Evolutionary conservation across 441 rosid genomes (phyloP), one percentile per base, ranked within the genome.

Genomic region (Biscutella laevigata): DNA sequence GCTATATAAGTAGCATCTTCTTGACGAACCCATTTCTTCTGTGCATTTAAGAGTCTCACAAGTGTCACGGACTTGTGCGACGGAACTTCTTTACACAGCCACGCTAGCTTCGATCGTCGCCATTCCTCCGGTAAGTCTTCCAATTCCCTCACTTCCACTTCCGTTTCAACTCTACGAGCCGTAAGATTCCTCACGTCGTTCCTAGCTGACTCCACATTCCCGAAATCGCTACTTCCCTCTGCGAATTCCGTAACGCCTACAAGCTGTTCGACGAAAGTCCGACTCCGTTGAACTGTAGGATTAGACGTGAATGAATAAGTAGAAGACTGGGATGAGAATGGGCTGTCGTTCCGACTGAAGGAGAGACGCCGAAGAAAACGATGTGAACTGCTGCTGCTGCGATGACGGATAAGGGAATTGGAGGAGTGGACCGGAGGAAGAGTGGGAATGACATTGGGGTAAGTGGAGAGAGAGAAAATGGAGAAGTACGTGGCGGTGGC

Each of bases 1-100:
- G 66, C 77, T 48, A 91, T 45, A 58, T 77, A 88, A 36, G 91
- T 82, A 32, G 86, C 91, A 19, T 88, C 94, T 52, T 81, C 94
- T 67, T 91, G 96, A 41, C 75, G 75, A 61, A 91, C 58, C 98
- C 95, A 91, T 71, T 85, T 85, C 75, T 70, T 83, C 70, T 91
- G 95, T 4, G 75, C 86, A 29, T 82, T 88, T 42, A 91, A 71
- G 11, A 87, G 74, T 62, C 90, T 77, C 24, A 72, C 75, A 37
- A 82, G 53, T 32, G 90, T 81, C 37, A 83, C 90, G 22, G 78
- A 61, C 59, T 76, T 83, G 12, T 84, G 90, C 30, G 83, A 60
- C 1, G 91, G 96, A 46, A 85, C 69, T 59, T 91, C 81, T 66
- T 87, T 81, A 59, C 96, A 91, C 8, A 91, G 79, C 98, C 98